phyloP scores from a whole-genome alignment of 306 rosid genomes.

The Sesbania bispinosa region DNA sequence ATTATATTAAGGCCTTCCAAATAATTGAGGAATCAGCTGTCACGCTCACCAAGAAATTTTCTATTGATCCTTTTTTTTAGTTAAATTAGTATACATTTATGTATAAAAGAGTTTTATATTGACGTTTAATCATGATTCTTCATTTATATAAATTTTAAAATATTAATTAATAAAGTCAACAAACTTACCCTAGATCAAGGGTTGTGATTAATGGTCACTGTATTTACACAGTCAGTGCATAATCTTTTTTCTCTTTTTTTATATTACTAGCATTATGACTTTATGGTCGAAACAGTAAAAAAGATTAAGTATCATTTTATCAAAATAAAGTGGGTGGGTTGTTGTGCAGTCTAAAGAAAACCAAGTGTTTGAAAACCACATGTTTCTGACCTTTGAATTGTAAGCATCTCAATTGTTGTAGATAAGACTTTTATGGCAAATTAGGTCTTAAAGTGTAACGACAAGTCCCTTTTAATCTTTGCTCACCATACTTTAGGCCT shows the following conservation, averaged over 20 bases:
- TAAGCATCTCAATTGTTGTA: not conserved
- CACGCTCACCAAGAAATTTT: slow-evolving; percentile 12
- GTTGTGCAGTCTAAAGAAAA: not conserved
- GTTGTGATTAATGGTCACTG: no score
- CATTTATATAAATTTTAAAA: no score
- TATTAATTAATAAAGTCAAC: no score
- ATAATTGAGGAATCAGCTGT: slow-evolving; percentile 15
- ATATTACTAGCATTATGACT: not conserved
- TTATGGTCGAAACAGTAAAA: not conserved
- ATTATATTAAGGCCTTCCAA: not conserved
- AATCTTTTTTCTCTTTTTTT: no score
- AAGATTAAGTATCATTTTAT: not conserved
- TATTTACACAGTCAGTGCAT: no score
- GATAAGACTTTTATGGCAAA: not conserved
- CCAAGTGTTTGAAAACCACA: not conserved
- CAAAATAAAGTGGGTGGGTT: not conserved
- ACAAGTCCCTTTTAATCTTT: not conserved
- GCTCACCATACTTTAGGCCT: no score
- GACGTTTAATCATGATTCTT: no score
- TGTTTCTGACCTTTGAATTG: not conserved
- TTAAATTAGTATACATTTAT: no score
- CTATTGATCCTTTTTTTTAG: not conserved
- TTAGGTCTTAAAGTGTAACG: no score
- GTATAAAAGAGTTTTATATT: no score
- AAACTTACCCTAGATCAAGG: no score